Base-by-base conservation (phyloP, 176 grass and related monocot genomes). In the Alopecurus myosuroides region DNA sequence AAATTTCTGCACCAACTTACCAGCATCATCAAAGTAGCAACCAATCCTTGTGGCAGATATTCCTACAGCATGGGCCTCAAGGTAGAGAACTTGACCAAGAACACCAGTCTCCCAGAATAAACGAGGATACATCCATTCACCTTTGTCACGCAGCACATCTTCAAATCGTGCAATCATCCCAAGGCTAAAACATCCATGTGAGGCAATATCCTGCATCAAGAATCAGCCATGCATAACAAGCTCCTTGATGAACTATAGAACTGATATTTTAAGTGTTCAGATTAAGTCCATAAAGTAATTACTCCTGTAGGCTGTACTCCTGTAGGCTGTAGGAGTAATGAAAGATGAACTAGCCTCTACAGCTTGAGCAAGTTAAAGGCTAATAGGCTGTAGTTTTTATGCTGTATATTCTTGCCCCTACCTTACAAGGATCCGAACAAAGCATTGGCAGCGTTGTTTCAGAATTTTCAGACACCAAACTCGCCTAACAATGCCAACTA, bases 21-120 rank as follows among this genome's bases (percentile, higher is more conserved):
- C 93, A 69, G 86, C 87, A 81, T 98, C 93, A 87, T 98, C 95
- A 81, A 98, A 98, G 84, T 98, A 98, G 87, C 95, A 98, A 76
- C 95, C 93, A 36, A 98, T 98, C 72, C 95, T 93, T 33, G 95
- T 98, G 62, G 95, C 93, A 73, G 95, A 98, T 90, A 93, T 86
- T 48, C 95, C 95, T 88, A 95, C 45, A 79, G 91, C 95, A 92
- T 98, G 95, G 19, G 95, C 87, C 85, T 98, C 95, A 19, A 98
- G 93, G 85, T 98, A 98, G 44, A 98, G 80, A 20, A 95, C 85
- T 89, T 98, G 95, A 82, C 95, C 95, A 82, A 98, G 91, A 81
- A 98, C 80, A 65, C 95, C 95, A 29, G 87, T 90, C 82, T 98
- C 95, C 95, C 93, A 98, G 76, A 98, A 98, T 53, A 98, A 84